A percentile compares a stretch with the other conserved stretches of the same genome.
Conservation (phyloP, 305 asterid species). For the Plantago coronopus region DNA sequence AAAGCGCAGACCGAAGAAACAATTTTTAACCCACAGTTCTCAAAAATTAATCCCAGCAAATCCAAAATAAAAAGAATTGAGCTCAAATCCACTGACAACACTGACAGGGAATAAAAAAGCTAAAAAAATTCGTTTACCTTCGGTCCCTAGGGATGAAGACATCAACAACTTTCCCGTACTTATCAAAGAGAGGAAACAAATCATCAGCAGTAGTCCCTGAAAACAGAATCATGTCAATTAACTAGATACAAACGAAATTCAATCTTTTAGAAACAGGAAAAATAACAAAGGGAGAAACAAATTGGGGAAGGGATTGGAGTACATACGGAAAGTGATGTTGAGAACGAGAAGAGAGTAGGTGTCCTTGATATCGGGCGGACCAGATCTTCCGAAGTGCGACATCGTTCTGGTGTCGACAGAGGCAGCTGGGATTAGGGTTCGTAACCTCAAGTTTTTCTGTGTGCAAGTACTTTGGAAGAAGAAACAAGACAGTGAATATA, state of each 20-base stretch:
- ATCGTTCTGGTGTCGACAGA: conserved; percentile 26
- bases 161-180: conserved; percentile 93
- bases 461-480: neutral
- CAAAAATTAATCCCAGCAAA: neutral
- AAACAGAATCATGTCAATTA: conserved; percentile 1
- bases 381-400: conserved; percentile 98
- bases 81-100: neutral
- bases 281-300: neutral
- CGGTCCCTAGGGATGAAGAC: conserved; percentile 95
- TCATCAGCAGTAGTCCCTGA: conserved; percentile 95
- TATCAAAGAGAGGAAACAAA: conserved; percentile 85
- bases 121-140: conserved; percentile 36
- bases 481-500: neutral
- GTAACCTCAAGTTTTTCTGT: neutral
- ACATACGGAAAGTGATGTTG: conserved; percentile 87
- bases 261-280: neutral
- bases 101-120: neutral
- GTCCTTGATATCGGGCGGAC: conserved; percentile 98
- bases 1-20: too few relatives aligned
- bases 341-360: conserved; percentile 92
- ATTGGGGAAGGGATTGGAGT: neutral
- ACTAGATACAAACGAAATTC: neutral
- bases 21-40: too few relatives aligned
- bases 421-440: neutral
- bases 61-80: neutral